Evolutionary conservation across 164 flowering plant genomes (phyloP), one percentile per base, ranked within the genome.

Genomic region (Nelumbo lutea): DNA sequence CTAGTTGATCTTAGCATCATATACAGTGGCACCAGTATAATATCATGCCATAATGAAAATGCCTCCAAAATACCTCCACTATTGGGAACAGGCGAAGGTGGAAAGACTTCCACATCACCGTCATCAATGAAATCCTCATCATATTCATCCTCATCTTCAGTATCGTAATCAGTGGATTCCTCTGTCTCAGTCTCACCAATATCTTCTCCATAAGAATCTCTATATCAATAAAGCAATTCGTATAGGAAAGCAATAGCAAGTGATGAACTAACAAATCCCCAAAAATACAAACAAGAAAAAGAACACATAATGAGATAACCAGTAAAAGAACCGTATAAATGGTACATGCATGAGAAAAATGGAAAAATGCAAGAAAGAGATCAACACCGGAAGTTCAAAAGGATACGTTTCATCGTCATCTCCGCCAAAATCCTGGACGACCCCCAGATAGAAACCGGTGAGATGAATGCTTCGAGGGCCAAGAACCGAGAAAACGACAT

Each of bases 391-490:
- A 2, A 1, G 27, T 27, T 61, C 41, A 61, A 67, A 81, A 79
- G 89, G 89, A 88, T 95, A 90, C 97, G 69, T 71, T 2, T 83
- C 89, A 68, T 76, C 77, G 40, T 79, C 86, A 70, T 83, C 82
- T 10, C 51, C 70, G 50, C 51, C 65, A 61, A n/a, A n/a, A 58
- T 80, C 86, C 45, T 65, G 72, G 41, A 59, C 76, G 39, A 62
- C 68, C 3, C 72, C 77, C 45, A 72, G 77, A 73, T 84, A 80
- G 73, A 79, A 90, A 15, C 99, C 98, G 71, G 91, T 79, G 42
- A 96, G 92, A 74, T 93, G 93, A 63, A 93, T 81, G 70, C 94
- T 93, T 56, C 79, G 77, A 3, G 87, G 75, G 10, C 99, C 99
- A 68, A 79, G 51, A 55, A 93, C 89, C 2, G 99, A 87, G 81